Percentiles rank a stretch among this genome's conserved stretches.
Evolutionary conservation across 257 asterid genomes (phyloP).

Genomic region (Nicotiana otophora): DNA sequence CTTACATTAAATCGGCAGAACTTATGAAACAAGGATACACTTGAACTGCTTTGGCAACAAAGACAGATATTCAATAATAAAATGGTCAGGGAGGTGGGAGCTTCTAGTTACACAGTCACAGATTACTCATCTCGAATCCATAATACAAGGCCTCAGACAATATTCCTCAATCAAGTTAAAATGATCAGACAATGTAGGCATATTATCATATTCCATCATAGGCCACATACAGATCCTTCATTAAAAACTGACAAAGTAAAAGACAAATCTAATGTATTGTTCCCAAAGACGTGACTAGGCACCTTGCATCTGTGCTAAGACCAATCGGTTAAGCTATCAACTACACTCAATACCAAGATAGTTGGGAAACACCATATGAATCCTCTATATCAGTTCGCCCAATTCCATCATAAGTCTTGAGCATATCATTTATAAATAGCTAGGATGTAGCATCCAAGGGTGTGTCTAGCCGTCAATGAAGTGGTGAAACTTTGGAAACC

Average conservation of each 20-base stretch:
- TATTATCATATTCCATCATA: slow-evolving; percentile 1
- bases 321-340: background rate
- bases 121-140: background rate
- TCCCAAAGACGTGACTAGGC: background rate
- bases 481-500: no score
- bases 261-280: background rate
- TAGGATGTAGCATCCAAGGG: no score
- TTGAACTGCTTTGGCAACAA: background rate
- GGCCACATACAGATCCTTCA: background rate
- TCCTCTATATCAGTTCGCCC: background rate
- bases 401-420: background rate
- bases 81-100: background rate
- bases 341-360: background rate
- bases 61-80: background rate
- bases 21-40: background rate
- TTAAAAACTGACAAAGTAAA: background rate
- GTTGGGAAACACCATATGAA: background rate
- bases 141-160: slow-evolving; percentile 7
- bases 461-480: no score
- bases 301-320: background rate
- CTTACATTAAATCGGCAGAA: background rate
- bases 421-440: background rate
- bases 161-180: background rate
- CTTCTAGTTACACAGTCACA: background rate
- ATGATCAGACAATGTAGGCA: slow-evolving; percentile 14